Percentiles rank a stretch among this genome's conserved stretches.
Conservation (phyloP, 805 yeast species). For the Starmera amethionina region DNA sequence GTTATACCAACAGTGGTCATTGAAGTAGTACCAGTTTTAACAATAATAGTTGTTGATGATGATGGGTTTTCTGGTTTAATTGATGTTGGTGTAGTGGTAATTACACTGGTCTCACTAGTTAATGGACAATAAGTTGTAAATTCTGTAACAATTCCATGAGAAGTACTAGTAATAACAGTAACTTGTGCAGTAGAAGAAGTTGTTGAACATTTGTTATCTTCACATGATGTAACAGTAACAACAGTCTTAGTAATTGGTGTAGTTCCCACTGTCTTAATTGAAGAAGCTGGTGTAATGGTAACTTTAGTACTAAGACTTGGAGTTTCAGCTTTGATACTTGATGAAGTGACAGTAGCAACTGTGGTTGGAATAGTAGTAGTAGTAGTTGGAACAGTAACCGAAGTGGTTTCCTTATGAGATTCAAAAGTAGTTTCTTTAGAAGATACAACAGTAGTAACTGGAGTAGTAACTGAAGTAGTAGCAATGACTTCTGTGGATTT, state of each 20-base stretch:
- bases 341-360: conserved; percentile 17
- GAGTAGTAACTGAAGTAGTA: not conserved
- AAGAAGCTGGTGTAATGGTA: not conserved
- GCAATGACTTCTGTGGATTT: conserved; percentile 6
- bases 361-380: conserved; percentile 6
- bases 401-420: not conserved
- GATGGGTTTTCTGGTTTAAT: not conserved
- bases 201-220: conserved; percentile 21
- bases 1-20: conserved; percentile 10
- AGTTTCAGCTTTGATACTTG: not conserved
- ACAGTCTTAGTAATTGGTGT: conserved; percentile 19
- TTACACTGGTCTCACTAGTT: not conserved
- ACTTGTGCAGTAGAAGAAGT: conserved; percentile 24
- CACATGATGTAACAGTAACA: conserved; percentile 26
- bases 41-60: not conserved
- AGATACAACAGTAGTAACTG: conserved; percentile 2
- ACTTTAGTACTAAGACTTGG: too few relatives aligned
- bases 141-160: conserved; percentile 20
- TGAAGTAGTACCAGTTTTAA: not conserved
- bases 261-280: not conserved
- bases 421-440: too few relatives aligned
- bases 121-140: conserved; percentile 31
- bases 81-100: not conserved
- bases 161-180: conserved; percentile 24
- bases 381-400: conserved; percentile 4